Conservation (phyloP, 2,329 filamentous ascomycete species). For the Hypoxylon sp. region DNA sequence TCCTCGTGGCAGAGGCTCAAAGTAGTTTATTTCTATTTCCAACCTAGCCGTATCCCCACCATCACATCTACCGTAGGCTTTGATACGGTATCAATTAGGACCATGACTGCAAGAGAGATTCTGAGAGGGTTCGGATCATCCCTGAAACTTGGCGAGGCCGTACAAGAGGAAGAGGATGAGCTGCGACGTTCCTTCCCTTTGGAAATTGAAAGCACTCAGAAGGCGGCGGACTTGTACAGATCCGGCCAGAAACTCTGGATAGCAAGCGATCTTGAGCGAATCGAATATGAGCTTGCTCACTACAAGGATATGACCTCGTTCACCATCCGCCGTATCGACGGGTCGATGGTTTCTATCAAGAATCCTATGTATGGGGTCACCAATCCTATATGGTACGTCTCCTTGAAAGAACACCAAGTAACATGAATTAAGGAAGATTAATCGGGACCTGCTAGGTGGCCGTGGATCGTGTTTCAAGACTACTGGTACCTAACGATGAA, state of each 20-base stretch:
- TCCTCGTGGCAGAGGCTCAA: neutral
- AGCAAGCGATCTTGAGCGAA: constrained; percentile 40
- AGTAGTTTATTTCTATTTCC: neutral
- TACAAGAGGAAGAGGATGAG: neutral
- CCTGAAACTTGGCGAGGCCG: neutral
- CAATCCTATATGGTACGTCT: constrained; percentile 40
- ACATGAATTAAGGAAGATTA: too few species aligned
- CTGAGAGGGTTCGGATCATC: neutral
- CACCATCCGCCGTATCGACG: constrained; percentile 42
- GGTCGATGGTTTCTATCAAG: constrained; percentile 35
- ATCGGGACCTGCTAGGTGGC: constrained; percentile 38
- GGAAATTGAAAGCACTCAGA: constrained; percentile 11
- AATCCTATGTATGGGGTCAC: constrained; percentile 38
- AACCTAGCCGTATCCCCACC: neutral
- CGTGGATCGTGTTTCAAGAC: constrained; percentile 45
- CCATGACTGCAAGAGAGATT: neutral
- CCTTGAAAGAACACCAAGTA: neutral
- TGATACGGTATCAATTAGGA: neutral
- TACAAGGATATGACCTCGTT: constrained; percentile 6
- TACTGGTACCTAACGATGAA: constrained; percentile 40
- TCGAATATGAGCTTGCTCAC: constrained; percentile 44
- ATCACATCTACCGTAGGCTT: neutral
- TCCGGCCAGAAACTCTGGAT: constrained; percentile 44
- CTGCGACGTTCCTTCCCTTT: neutral
- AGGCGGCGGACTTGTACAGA: constrained; percentile 41